Base-by-base conservation (phyloP, 1,139 yeast genomes). In the Debaryomyces udenii region DNA sequence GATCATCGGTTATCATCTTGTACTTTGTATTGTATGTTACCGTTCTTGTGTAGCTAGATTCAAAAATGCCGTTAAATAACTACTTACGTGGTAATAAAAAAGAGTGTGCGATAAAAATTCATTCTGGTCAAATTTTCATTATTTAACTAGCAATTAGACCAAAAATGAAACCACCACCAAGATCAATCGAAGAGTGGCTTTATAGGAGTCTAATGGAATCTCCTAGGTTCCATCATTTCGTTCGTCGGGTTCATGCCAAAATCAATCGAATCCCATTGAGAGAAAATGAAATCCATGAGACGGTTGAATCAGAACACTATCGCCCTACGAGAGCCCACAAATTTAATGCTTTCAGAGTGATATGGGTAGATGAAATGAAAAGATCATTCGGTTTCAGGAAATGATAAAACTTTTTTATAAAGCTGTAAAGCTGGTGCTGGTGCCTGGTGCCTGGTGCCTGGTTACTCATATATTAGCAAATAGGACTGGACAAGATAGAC, bases 1-100 rank as follows among this genome's bases (percentile, higher is more conserved):
- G 93, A 44, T 72, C 70, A 71, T 89, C 96, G 16, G 86, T 74
- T 56, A 90, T 90, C 96, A 89, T 90, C 34, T 16, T 35, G 15
- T 4, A 11, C 27, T 22, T 13, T 22, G 18, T 15, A 11, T 18
- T 28, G 17, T 29, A 20, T 35, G 17, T 6, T 29, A 11, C 14
- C 27, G n/a, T 16, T 15, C 9, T 10, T 16, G n/a, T 34, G 29
- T 16, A n/a, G 14, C 23, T 26, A 11, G 14, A 22, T 9, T 20
- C 35, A 20, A 23, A 18, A 17, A n/a, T 22, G 20, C 26, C 10
- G 11, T 9, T 23, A 27, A 34, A 34, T 29, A 34, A 34, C 28
- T 26, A 34, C 16, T 17, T 24, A 34, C 37, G 37, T 34, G 37
- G 37, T 26, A 26, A 27, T 18, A 26, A 32, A 23, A n/a, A 16